Base-by-base conservation (phyloP, 1,139 yeast species). In the Geotrichum restrictum region DNA sequence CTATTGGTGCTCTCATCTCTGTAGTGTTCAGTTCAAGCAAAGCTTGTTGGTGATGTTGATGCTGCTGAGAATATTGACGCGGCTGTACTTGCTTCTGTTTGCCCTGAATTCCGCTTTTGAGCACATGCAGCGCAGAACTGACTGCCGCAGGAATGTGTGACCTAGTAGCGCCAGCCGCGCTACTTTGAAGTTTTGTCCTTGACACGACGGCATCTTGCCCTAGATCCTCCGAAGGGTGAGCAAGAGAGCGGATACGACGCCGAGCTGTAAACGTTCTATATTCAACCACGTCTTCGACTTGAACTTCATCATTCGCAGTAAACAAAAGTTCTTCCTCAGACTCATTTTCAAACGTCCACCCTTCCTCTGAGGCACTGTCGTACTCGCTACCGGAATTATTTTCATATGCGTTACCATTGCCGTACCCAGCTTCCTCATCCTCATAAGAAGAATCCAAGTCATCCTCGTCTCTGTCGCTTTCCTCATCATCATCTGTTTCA, bases 221-320 rank as follows among this genome's bases (percentile, higher is more conserved):
- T 16, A 7, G 8, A n/a, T 34, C 37, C 37, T 5, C 18, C 37
- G 14, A n/a, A 8, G 37, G 37, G 18, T n/a, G 37, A 4, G 8
- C n/a, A 13, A 18, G 16, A 31, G 29, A 14, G 6, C 40, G 22
- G 40, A 32, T 16, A n/a, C 19, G 37, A 16, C 41, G 38, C 16
- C 40, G 47, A 10, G 45, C 27, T 10, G 52, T 42, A 27, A 48
- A 48, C 13, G 52, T 48, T 11, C 52, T 39, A 29, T 48, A 48
- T 34, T 48, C 52, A 8, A 42, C 39, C 11, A 43, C 37, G 14
- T 48, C 52, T 14, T 27, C 45, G 14, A 19, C 31, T 14, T 3
- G 29, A 18, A 14, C 45, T 3, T 11, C 14, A 3, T 27, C 40
- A 16, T 16, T 19, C 3, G 32, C n/a, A 7, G 38, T 24, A 40